Evolutionary conservation across 306 rosid genomes (phyloP), one percentile per base, ranked within the genome.

Genomic region (Casuarina equisetifolia): DNA sequence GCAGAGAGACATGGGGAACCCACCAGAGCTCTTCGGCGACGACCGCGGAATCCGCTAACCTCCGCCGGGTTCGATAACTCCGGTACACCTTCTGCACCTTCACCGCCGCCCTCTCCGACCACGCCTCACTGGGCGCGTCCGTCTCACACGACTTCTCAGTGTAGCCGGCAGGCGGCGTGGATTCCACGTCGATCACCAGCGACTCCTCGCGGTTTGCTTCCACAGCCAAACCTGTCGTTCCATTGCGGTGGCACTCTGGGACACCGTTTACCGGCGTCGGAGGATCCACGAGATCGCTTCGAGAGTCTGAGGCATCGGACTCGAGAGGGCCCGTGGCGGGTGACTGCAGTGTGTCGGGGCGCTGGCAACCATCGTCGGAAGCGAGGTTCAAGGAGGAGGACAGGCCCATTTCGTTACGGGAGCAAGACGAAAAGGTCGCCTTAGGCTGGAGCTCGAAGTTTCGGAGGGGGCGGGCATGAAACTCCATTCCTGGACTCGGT

Each of bases 21-120:
- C 16, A 91, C 98, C 98, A 94, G 2, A 90, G 91, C 79, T 94
- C 97, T 74, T 93, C 98, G 0, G 90, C 98, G 36, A 94, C 94
- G 72, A 94, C 91, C 74, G 98, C 98, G 74, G 97, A 83, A 86
- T 94, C 98, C 6, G 98, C 98, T 62, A 94, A 81, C 81, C 91
- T 86, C 19, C 98, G 96, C 42, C 98, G 93, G 3, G 97, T 91
- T 15, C 96, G 98, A 79, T 94, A 91, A 54, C 98, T 89, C 78
- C 97, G 82, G 76, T 91, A 94, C 10, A 88, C 85, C 83, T 89
- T 94, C 84, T 94, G 97, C 50, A 94, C 67, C 82, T 52, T 79
- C 74, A 91, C 82, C 12, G 96, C 98, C 12, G 98, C 98, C 12
- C 12, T 35, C 4, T 20, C 70, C 38, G 80, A 43, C 25, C 32